These are phyloP conservation scores for Cladorrhinum sp. DNA, from an alignment of 2,329 filamentous ascomycete species.

Conservation along the genomic window DNA sequence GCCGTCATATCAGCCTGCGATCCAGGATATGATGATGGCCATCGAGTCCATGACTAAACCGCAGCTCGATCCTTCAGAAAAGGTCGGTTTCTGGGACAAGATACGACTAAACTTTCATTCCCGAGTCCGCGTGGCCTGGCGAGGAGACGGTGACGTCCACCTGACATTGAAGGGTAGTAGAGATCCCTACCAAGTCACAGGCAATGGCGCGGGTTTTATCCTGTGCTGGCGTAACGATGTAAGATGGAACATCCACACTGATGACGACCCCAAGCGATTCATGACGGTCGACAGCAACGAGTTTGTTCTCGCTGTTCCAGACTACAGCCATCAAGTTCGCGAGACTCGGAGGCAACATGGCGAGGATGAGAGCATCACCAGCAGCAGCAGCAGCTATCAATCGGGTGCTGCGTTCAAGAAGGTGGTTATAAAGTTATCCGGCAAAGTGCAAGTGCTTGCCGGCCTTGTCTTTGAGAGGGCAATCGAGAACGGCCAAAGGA, in stretches of 20 bases:
- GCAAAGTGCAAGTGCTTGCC: slow-evolving; percentile 88
- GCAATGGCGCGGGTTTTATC: slow-evolving; percentile 88
- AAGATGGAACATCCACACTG: slow-evolving; percentile 76
- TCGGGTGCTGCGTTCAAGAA: slow-evolving; percentile 91
- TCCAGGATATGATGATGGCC: slow-evolving; percentile 99
- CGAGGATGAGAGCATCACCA: slow-evolving; percentile 58
- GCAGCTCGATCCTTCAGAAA: slow-evolving; percentile 87
- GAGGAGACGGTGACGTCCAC: slow-evolving; percentile 92
- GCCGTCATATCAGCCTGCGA: slow-evolving; percentile 93
- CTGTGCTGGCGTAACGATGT: slow-evolving; percentile 99
- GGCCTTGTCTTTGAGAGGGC: slow-evolving; percentile 91
- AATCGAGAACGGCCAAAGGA: slow-evolving; percentile 66
- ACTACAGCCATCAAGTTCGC: slow-evolving; percentile 84
- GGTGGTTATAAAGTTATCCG: slow-evolving; percentile 97
- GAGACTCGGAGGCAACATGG: slow-evolving; percentile 53
- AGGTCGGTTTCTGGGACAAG: slow-evolving; percentile 98
- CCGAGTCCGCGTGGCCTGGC: slow-evolving; percentile 84
- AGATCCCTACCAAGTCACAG: slow-evolving; percentile 90
- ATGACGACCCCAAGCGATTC: slow-evolving; percentile 85
- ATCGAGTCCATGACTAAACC: slow-evolving; percentile 97
- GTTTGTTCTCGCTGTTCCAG: slow-evolving; percentile 90
- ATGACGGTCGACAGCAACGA: slow-evolving; percentile 96
- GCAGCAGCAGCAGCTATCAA: slow-evolving; percentile 63
- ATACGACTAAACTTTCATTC: slow-evolving; percentile 93
- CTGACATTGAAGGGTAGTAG: slow-evolving; percentile 86